These are phyloP conservation scores for Zangia roseola DNA, from an alignment of 768 basidiomycete genomes.

Conservation along the genomic window DNA sequence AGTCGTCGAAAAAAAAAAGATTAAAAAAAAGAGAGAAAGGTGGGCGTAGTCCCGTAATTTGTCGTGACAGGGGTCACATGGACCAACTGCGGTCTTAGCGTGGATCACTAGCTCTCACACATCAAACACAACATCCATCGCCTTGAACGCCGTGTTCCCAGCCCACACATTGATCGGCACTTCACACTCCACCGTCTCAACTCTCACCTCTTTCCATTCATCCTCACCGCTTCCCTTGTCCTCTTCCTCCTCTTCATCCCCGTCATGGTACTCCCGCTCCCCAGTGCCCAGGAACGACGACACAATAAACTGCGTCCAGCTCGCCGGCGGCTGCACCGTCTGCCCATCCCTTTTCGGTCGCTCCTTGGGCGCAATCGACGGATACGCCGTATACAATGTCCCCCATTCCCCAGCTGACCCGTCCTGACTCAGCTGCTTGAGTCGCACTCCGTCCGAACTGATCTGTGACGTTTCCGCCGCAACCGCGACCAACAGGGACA, in stretches of 20 bases:
- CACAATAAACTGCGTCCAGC: conserved; percentile 43
- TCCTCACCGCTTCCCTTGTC: conserved; percentile 53
- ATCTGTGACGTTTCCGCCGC: conserved; percentile 45
- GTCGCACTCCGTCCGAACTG: conserved; percentile 50
- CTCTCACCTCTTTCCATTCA: conserved; percentile 63
- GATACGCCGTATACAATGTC: conserved; percentile 58
- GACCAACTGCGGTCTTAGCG: conserved; percentile 12
- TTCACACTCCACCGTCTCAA: conserved; percentile 93
- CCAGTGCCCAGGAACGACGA: conserved; percentile 37
- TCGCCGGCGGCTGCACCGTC: conserved; percentile 3
- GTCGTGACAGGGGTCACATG: conserved; percentile 13
- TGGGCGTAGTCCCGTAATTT: too few relatives aligned
- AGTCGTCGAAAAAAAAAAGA: too few relatives aligned
- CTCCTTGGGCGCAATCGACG: conserved; percentile 60
- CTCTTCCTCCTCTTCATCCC: conserved; percentile 36
- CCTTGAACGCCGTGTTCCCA: conserved; percentile 84
- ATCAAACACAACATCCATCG: conserved; percentile 75
- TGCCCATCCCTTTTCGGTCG: conserved; percentile 24
- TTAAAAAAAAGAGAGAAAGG: too few relatives aligned
- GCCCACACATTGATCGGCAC: conserved; percentile 88
- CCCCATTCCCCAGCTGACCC: conserved; percentile 73
- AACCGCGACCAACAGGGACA: conserved; percentile 83
- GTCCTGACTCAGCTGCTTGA: conserved; percentile 55
- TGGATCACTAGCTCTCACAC: conserved; percentile 38
- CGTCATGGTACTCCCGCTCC: conserved; percentile 59